Base-by-base conservation (phyloP, 441 rosid genomes). In the Lepidium campestre region DNA sequence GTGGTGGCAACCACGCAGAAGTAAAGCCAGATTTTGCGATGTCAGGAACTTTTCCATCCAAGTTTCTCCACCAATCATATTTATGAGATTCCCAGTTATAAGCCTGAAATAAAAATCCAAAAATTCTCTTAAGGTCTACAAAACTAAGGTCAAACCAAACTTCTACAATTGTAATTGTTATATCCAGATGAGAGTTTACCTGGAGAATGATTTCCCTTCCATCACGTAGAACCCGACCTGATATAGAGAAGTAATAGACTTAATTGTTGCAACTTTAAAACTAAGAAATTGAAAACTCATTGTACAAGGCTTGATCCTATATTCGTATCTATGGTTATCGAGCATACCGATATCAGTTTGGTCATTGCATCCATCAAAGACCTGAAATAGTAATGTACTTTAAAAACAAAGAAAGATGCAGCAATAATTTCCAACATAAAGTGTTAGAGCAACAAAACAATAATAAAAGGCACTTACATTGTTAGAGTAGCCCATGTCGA, bases 51-150 rank as follows among this genome's bases (percentile, higher is more conserved):
- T 85, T 93, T 49, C 58, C 36, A 41, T 85, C 97, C 62, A 93
- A 80, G 80, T 85, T 91, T 78, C 72, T 83, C 97, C 96, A 93
- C 97, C 99, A 93, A 57, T 89, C 85, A 74, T 85, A 34, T 75
- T 93, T 93, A 36, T 86, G 88, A 77, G 99, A 89, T 67, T 93
- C 99, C 99, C 97, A 93, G 63, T 90, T 87, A 74, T 86, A 91
- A 52, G 86, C 91, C 99, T 91, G 84, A 44, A 11, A 19, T 1
- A 29, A 1, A 59, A 15, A 40, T 34, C 34, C 14, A 6, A 46
- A 6, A 47, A 8, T 22, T 34, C 14, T 48, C 20, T 32, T n/a
- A 19, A 7, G 36, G 10, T 35, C 14, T 18, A 32, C 0, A 63
- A 63, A 25, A 7, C n/a, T 12, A 57, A 2, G 4, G 0, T 27